Evolutionary conservation across 768 basidiomycete genomes (phyloP), one percentile per base, ranked within the genome.

Genomic region (Boletus sp.): DNA sequence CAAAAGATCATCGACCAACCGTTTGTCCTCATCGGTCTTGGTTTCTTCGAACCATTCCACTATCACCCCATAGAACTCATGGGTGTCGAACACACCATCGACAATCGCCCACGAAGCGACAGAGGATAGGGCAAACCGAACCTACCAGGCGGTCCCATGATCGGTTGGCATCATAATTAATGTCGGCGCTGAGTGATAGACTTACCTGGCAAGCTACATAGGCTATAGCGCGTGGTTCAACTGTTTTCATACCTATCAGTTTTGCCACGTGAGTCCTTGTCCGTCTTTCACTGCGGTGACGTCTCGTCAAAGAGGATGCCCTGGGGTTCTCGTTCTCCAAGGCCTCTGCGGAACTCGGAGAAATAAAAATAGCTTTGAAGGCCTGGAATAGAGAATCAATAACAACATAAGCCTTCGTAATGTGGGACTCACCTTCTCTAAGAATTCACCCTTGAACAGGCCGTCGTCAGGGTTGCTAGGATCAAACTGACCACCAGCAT

Each of bases 71-170:
- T n/a, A n/a, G n/a, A 57, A 57, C 3, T 52, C 12, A 5, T 30
- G 37, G 24, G 5, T n/a, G 30, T 57, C 11, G 32, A 52, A 57
- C 5, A 47, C 32, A 10, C 15, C 20, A n/a, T 57, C 39, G 0
- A 52, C 32, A 6, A 47, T 41, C n/a, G n/a, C n/a, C n/a, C n/a
- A n/a, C n/a, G n/a, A n/a, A n/a, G n/a, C n/a, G n/a, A n/a, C n/a
- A n/a, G 50, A 52, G 29, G 46, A 57, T 5, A 47, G 32, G 29
- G 50, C 20, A 35, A 57, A 57, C 10, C 6, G 24, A 47, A 57
- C 11, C 56, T 52, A 41, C 32, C 5, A 33, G 10, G 6, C 32
- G 32, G 5, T 10, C 32, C n/a, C n/a, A n/a, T n/a, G n/a, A n/a
- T n/a, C n/a, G n/a, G n/a, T n/a, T n/a, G n/a, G n/a, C n/a, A 33